A percentile compares a stretch with the other conserved stretches of the same genome.
Conservation (phyloP, 2,329 filamentous ascomycete genomes). For the Trematosphaeria pertusa region DNA sequence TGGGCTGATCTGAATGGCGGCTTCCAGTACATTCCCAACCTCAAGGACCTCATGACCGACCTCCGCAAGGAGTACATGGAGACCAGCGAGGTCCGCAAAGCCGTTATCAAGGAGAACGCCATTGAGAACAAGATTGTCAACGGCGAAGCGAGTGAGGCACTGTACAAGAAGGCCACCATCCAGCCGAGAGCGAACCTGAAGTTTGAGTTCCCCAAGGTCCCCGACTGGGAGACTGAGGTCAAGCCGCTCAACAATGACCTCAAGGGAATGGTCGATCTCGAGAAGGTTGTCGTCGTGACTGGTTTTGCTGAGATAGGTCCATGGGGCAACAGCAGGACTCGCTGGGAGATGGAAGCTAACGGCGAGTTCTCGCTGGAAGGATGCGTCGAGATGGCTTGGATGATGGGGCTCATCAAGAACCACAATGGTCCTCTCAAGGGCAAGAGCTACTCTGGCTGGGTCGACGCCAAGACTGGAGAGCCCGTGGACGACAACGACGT, state of each 20-base stretch:
- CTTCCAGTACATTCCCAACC: slow-evolving; percentile 93
- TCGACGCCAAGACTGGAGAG: slow-evolving; percentile 91
- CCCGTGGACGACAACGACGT: slow-evolving; percentile 98
- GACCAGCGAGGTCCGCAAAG: slow-evolving; percentile 89
- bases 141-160: slow-evolving; percentile 85
- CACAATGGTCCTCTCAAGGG: slow-evolving; percentile 97
- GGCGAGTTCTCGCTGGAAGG: slow-evolving; percentile 97
- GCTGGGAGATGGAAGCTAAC: slow-evolving; percentile 99
- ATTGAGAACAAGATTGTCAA: slow-evolving; percentile 98
- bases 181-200: slow-evolving; percentile 98
- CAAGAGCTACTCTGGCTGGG: slow-evolving; percentile 95
- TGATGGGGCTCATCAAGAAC: slow-evolving; percentile 99
- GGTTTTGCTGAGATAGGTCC: slow-evolving; percentile 96
- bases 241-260: slow-evolving; percentile 86
- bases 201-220: slow-evolving; percentile 89
- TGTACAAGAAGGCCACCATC: slow-evolving; percentile 94
- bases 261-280: slow-evolving; percentile 97
- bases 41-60: slow-evolving; percentile 92
- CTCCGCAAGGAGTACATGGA: slow-evolving; percentile 95
- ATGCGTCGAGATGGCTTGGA: slow-evolving; percentile 99
- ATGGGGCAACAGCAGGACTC: slow-evolving; percentile 97
- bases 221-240: slow-evolving; percentile 90
- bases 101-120: slow-evolving; percentile 92
- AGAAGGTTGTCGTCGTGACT: slow-evolving; percentile 96
- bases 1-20: slow-evolving; percentile 98